Base-by-base conservation (phyloP, 2,329 filamentous ascomycete genomes). In the Fusarium xyrophilum region DNA sequence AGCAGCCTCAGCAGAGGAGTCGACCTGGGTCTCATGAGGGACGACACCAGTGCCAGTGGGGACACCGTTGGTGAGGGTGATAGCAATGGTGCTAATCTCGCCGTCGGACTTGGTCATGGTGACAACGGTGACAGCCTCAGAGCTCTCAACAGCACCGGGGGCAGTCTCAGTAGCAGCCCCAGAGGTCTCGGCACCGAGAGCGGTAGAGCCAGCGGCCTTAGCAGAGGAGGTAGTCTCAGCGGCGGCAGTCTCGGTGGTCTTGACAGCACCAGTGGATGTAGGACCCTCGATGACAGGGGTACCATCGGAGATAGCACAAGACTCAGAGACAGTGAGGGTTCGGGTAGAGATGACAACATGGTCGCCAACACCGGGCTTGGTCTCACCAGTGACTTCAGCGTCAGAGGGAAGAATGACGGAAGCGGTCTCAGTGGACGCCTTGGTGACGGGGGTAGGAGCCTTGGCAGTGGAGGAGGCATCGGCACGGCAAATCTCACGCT, bases 271-370 rank as follows among this genome's bases (percentile, higher is more conserved):
- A 28, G 65, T 68, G 19, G 56, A 54, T 6, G 71, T 71, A 46
- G 72, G 57, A 23, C 71, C 66, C 54, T 70, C 59, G 6, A 72
- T 65, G 33, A 71, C 56, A 21, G 65, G 68, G 21, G 68, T 70
- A 40, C 72, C 72, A 21, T 69, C 66, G 27, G 67, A 69, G 46
- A 75, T 57, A 28, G 69, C 67, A 35, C 71, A 73, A 46, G 72
- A 65, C 61, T 74, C 73, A 6, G 68, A 65, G 30, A 71, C 73
- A 57, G 73, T 74, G 46, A 74, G 70, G 27, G 69, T 75, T 27
- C 65, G 70, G 40, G 70, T 74, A 38, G 63, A 68, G 61, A 74
- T 73, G 47, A 74, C 71, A 54, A 63, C 64, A 23, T 63, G 65
- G 14, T 70, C 73, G 40, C 65, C 68, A 32, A 74, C 63, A 50